phyloP scores from a whole-genome alignment of 2,329 filamentous ascomycete species.

The Setomelanomma holmii region DNA sequence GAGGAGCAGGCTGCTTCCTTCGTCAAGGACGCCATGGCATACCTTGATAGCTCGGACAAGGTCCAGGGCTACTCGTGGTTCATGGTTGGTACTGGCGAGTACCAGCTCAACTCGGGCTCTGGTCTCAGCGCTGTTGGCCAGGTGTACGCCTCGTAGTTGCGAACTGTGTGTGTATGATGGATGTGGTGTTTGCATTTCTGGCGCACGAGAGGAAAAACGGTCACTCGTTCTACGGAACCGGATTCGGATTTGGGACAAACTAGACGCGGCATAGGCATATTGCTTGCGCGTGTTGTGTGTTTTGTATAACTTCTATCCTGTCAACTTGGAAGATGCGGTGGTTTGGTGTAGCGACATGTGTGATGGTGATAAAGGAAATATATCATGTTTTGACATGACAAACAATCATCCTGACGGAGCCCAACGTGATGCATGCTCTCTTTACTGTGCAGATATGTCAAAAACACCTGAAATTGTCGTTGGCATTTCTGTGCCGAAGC shows the following conservation, averaged over 20 bases:
- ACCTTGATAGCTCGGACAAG: constrained; percentile 38
- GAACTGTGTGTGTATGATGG: neutral
- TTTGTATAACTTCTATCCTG: neutral
- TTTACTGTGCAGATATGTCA: too few relatives aligned
- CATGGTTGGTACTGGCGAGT: constrained; percentile 42
- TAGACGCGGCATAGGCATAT: neutral
- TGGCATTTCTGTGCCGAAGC: too few relatives aligned
- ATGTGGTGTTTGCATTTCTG: neutral
- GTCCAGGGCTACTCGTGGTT: constrained; percentile 49
- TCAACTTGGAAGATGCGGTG: neutral
- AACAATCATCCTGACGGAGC: too few relatives aligned
- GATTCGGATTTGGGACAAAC: neutral
- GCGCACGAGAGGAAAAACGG: neutral
- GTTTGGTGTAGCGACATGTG: neutral
- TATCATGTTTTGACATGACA: neutral
- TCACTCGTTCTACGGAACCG: neutral
- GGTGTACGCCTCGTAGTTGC: constrained; percentile 32
- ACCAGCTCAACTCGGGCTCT: constrained; percentile 36
- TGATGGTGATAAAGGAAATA: neutral
- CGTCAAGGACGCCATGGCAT: constrained; percentile 43
- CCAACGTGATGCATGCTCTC: too few relatives aligned
- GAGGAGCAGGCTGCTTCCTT: constrained; percentile 40
- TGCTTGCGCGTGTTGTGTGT: neutral
- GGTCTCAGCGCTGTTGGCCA: constrained; percentile 32
- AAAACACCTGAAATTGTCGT: too few relatives aligned